phyloP scores from a whole-genome alignment of 2,329 filamentous ascomycete genomes.

The Cladorrhinum sp. region DNA sequence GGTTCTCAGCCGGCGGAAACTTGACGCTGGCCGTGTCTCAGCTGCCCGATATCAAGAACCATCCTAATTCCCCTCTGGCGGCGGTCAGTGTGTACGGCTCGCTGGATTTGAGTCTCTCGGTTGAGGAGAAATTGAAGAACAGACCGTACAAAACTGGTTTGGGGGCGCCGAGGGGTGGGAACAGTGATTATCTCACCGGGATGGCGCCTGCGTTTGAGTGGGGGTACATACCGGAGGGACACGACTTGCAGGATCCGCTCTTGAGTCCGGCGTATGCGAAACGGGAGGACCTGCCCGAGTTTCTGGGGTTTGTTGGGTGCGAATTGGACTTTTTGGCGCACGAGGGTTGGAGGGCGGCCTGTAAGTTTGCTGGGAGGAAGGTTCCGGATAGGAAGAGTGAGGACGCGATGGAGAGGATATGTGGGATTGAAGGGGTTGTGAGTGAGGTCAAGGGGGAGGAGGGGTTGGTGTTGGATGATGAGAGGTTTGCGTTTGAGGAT shows the following conservation, averaged over 20 bases:
- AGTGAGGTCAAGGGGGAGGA: not conserved
- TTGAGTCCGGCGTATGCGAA: constrained; percentile 38
- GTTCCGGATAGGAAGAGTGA: constrained; percentile 14
- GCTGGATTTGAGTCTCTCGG: constrained; percentile 38
- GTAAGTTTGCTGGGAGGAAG: constrained; percentile 32
- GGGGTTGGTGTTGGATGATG: constrained; percentile 25
- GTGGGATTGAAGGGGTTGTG: constrained; percentile 11
- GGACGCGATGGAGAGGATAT: constrained; percentile 11
- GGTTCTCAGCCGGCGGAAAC: constrained; percentile 54
- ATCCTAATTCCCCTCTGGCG: constrained; percentile 29
- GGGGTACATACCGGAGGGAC: constrained; percentile 39
- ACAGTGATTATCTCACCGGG: constrained; percentile 28
- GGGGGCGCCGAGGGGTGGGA: constrained; percentile 24
- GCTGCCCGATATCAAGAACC: constrained; percentile 35
- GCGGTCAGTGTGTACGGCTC: constrained; percentile 43
- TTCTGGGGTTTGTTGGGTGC: constrained; percentile 41
- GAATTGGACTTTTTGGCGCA: constrained; percentile 46
- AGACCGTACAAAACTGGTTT: constrained; percentile 37
- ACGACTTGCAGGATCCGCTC: constrained; percentile 39
- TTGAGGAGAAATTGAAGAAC: constrained; percentile 32
- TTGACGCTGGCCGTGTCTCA: constrained; percentile 43
- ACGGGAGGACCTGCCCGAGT: constrained; percentile 37
- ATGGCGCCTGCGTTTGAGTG: constrained; percentile 39
- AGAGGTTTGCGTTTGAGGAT: constrained; percentile 32
- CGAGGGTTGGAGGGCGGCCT: constrained; percentile 40